Percentiles rank a stretch among this genome's conserved stretches.
Conservation (phyloP, 768 basidiomycete species). For the Termitomyces bulborhizus region DNA sequence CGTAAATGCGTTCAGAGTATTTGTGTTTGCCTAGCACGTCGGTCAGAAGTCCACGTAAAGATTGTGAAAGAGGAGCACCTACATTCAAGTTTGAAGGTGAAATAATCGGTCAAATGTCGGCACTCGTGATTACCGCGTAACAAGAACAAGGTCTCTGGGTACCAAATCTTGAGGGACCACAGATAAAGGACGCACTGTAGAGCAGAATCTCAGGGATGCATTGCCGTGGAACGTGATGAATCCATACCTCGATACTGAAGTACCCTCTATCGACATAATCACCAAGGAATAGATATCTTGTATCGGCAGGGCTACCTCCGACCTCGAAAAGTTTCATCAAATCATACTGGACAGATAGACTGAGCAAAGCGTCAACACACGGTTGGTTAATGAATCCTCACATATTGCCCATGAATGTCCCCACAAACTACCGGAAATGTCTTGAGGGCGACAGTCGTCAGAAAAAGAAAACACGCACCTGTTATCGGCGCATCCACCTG, state of each 20-base stretch:
- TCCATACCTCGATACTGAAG: conserved; percentile 81
- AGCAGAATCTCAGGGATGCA: conserved; percentile 7
- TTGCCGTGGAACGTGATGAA: neutral
- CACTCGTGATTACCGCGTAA: conserved; percentile 99
- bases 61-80: conserved; percentile 23
- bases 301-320: conserved; percentile 90
- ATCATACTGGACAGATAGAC: conserved; percentile 58
- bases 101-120: conserved; percentile 96
- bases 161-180: conserved; percentile 99
- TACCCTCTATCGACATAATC: conserved; percentile 94
- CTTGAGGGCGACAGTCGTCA: neutral
- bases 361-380: neutral
- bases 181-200: conserved; percentile 91
- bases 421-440: conserved; percentile 66
- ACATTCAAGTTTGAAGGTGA: conserved; percentile 99
- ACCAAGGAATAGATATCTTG: conserved; percentile 86
- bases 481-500: conserved; percentile 97
- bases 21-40: conserved; percentile 89
- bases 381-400: conserved; percentile 32
- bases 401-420: conserved; percentile 99
- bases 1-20: conserved; percentile 94
- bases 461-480: conserved; percentile 41
- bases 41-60: neutral
- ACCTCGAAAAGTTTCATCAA: conserved; percentile 95
- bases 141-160: conserved; percentile 93